Conservation (phyloP, 1,139 yeast species). For the Saccharomyces pastorianus region DNA sequence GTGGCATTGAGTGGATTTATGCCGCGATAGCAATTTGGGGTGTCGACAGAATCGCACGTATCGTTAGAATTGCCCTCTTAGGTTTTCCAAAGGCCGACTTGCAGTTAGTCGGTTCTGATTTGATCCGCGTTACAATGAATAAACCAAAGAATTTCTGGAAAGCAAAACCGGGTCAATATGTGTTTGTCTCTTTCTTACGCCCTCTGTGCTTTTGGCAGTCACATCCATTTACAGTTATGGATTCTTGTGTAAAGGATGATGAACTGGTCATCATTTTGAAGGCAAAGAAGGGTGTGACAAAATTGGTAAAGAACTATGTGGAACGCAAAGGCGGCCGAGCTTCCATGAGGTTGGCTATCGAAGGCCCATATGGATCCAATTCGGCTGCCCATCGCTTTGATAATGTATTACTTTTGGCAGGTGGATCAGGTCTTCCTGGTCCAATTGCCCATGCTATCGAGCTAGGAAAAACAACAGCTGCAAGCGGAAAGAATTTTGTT, state of each 20-base stretch:
- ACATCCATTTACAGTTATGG: no score
- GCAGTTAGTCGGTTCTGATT: constrained; percentile 41
- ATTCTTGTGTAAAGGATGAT: no score
- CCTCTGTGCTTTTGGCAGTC: no score
- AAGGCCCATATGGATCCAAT: constrained; percentile 11
- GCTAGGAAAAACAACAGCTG: background rate
- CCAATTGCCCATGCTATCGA: constrained; percentile 30
- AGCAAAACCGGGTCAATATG: constrained; percentile 5
- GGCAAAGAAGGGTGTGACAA: no score
- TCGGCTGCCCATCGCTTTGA: constrained; percentile 33
- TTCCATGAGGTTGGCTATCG: no score
- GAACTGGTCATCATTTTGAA: no score
- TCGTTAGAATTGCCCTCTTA: constrained; percentile 37
- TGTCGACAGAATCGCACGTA: constrained; percentile 48
- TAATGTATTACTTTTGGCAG: constrained; percentile 48
- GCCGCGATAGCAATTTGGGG: constrained; percentile 61
- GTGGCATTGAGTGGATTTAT: constrained; percentile 41
- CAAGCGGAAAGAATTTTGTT: background rate
- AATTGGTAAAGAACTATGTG: no score
- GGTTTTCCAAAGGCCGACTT: constrained; percentile 47
- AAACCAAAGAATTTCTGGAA: constrained; percentile 31
- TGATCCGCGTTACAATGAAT: constrained; percentile 30
- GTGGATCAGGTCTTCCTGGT: constrained; percentile 75
- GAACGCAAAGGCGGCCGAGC: no score
- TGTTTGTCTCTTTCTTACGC: no score